Conservation (phyloP, 768 basidiomycete species). For the Boletus tomentosulus region DNA sequence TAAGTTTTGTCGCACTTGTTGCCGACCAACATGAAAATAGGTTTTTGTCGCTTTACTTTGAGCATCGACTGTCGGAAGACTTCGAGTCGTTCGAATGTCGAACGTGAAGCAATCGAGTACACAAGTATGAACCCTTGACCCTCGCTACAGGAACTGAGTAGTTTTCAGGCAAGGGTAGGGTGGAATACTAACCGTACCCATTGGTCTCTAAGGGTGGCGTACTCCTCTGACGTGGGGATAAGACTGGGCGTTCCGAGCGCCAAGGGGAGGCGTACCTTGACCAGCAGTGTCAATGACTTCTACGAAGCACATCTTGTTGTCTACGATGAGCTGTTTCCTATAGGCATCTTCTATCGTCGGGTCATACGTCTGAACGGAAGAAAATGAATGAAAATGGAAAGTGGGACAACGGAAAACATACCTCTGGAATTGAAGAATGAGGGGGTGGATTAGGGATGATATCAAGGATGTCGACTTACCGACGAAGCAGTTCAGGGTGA, state of each 20-base stretch:
- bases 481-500: conserved; percentile 94
- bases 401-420: conserved; percentile 26
- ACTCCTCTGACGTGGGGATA: conserved; percentile 68
- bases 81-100: conserved; percentile 86
- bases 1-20: conserved; percentile 95
- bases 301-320: conserved; percentile 92
- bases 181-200: conserved; percentile 81
- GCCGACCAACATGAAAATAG: conserved; percentile 91
- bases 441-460: conserved; percentile 9
- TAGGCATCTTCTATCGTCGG: conserved; percentile 99
- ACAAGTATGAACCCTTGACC: conserved; percentile 98
- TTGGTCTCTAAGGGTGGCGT: conserved; percentile 93
- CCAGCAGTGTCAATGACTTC: conserved; percentile 98
- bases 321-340: conserved; percentile 90
- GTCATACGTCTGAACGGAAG: conserved; percentile 74
- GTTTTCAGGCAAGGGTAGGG: conserved; percentile 3
- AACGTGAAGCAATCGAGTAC: conserved; percentile 93
- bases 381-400: conserved; percentile 6
- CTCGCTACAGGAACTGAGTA: conserved; percentile 52
- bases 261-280: conserved; percentile 61
- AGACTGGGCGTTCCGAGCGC: conserved; percentile 11
- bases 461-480: conserved; percentile 48
- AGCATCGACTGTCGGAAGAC: conserved; percentile 87
- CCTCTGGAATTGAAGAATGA: conserved; percentile 44
- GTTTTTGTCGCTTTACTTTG: conserved; percentile 80